A percentile compares a stretch with the other conserved stretches of the same genome.
Evolutionary conservation across 805 yeast genomes (phyloP).

Genomic region (Metschnikowia peoriensis): DNA sequence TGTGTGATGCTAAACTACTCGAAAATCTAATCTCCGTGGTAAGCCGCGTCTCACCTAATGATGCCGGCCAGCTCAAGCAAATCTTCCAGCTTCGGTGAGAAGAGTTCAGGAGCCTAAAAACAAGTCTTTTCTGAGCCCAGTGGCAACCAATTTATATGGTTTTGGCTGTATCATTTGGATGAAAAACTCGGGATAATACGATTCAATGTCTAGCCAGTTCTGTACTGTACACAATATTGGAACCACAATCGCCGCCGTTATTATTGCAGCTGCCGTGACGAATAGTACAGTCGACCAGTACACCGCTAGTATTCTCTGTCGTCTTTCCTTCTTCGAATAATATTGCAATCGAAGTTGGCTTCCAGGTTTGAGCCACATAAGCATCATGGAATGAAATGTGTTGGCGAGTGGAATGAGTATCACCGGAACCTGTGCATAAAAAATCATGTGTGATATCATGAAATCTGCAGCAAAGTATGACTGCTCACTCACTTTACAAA

Average conservation of each 20-base stretch:
- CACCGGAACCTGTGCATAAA: slow-evolving; percentile 59
- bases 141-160: slow-evolving; percentile 22
- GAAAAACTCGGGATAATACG: slow-evolving; percentile 34
- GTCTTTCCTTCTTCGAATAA: slow-evolving; percentile 40
- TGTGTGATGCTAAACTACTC: slow-evolving; percentile 26
- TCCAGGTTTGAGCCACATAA: slow-evolving; percentile 66
- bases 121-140: slow-evolving; percentile 34
- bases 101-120: slow-evolving; percentile 6
- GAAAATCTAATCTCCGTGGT: slow-evolving; percentile 7
- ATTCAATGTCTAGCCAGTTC: slow-evolving; percentile 9
- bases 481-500: slow-evolving; percentile 64
- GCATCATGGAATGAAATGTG: slow-evolving; percentile 61
- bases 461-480: slow-evolving; percentile 68
- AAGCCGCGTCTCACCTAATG: neutral
- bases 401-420: slow-evolving; percentile 63
- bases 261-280: slow-evolving; percentile 1
- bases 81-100: neutral
- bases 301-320: slow-evolving; percentile 10
- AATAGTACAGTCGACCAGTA: slow-evolving; percentile 4
- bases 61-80: neutral
- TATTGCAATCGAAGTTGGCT: slow-evolving; percentile 49
- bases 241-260: slow-evolving; percentile 6
- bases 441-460: slow-evolving; percentile 54
- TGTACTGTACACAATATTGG: slow-evolving; percentile 8
- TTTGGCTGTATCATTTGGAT: slow-evolving; percentile 43